Conservation (phyloP, 495 filamentous ascomycete species). For the Trichocladium antarcticum region DNA sequence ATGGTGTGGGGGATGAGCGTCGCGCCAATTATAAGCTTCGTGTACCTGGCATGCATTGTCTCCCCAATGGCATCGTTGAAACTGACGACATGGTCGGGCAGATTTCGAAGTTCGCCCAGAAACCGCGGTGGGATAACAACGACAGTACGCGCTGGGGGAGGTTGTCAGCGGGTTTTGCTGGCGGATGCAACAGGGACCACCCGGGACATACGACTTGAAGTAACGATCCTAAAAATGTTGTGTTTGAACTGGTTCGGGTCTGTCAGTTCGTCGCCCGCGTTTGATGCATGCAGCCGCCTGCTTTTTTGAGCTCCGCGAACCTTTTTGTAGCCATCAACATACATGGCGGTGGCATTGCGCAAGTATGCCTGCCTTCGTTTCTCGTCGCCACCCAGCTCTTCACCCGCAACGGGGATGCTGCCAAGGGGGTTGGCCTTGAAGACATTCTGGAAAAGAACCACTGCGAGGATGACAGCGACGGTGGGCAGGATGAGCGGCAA, state of each 20-base stretch:
- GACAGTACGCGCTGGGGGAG: slow-evolving; percentile 9
- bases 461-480: slow-evolving; percentile 13
- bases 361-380: slow-evolving; percentile 28
- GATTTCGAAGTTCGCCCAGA: slow-evolving; percentile 27
- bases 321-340: slow-evolving; percentile 27
- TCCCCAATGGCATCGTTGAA: slow-evolving; percentile 25
- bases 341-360: slow-evolving; percentile 17
- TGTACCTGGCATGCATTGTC: slow-evolving; percentile 22
- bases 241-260: slow-evolving; percentile 22
- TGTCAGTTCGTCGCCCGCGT: neutral
- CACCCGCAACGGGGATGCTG: slow-evolving; percentile 22
- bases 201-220: slow-evolving; percentile 17
- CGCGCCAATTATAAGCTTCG: slow-evolving; percentile 9
- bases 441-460: slow-evolving; percentile 19
- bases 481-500: slow-evolving; percentile 22
- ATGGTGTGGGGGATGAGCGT: slow-evolving; percentile 15
- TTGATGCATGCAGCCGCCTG: too few relatives aligned
- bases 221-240: slow-evolving; percentile 25
- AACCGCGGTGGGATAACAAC: slow-evolving; percentile 27
- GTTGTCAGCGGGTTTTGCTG: neutral
- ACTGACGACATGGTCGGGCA: slow-evolving; percentile 30
- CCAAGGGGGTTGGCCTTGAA: slow-evolving; percentile 6
- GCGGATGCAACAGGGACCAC: neutral
- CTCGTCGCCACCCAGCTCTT: slow-evolving; percentile 23
- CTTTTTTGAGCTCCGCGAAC: slow-evolving; percentile 3